Percentiles rank a stretch among this genome's conserved stretches.
Evolutionary conservation across 2,329 filamentous ascomycete species (phyloP).

Genomic region (Myriosclerotinia curreyana): DNA sequence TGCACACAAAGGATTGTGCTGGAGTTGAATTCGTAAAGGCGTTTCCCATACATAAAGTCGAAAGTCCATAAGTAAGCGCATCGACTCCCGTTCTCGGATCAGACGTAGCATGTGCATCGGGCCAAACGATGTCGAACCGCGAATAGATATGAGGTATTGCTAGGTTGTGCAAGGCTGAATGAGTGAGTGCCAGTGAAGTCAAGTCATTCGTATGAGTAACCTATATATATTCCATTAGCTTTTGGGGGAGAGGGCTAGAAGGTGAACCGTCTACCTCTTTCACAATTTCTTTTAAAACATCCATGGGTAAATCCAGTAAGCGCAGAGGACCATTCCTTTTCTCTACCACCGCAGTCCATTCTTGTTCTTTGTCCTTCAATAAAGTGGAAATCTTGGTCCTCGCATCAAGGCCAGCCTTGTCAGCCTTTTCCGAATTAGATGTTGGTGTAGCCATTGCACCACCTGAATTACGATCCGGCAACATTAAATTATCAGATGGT

Average conservation of each 20-base stretch:
- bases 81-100: constrained; percentile 72
- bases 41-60: constrained; percentile 74
- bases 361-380: constrained; percentile 59
- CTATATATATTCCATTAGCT: constrained; percentile 43
- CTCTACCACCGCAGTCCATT: constrained; percentile 62
- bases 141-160: constrained; percentile 79
- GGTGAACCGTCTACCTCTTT: constrained; percentile 59
- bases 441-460: constrained; percentile 21
- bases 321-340: constrained; percentile 56
- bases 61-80: constrained; percentile 76
- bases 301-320: constrained; percentile 72
- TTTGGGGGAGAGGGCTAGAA: background rate
- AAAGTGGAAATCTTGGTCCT: constrained; percentile 43
- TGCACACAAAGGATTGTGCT: constrained; percentile 35
- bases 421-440: constrained; percentile 27
- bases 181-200: constrained; percentile 72
- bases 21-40: constrained; percentile 45
- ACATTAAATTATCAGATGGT: constrained; percentile 29
- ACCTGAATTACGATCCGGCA: constrained; percentile 25
- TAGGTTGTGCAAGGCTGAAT: constrained; percentile 72
- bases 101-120: constrained; percentile 62
- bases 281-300: constrained; percentile 74
- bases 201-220: constrained; percentile 80
- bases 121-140: constrained; percentile 86
- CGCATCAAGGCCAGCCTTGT: constrained; percentile 31